Conservation (phyloP, 2,329 filamentous ascomycete genomes). For the Clarireedia paspali region DNA sequence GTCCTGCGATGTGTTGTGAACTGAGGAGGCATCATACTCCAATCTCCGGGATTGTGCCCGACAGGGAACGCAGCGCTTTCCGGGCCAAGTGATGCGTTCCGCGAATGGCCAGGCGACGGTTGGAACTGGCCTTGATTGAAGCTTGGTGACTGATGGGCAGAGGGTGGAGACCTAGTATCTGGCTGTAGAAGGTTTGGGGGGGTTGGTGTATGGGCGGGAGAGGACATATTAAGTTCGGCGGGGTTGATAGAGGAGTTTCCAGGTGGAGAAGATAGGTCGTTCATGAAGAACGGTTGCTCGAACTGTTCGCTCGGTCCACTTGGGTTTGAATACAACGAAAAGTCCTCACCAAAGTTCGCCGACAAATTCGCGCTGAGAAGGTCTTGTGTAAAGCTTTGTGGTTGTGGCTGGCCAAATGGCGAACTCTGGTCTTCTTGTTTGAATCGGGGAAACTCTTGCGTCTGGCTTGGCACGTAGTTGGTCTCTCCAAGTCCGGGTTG, state of each 20-base stretch:
- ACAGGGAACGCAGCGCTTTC: conserved; percentile 41
- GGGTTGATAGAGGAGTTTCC: conserved; percentile 38
- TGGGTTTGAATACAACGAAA: conserved; percentile 54
- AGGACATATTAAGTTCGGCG: conserved; percentile 41
- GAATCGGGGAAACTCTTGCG: conserved; percentile 28
- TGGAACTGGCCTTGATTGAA: conserved; percentile 28
- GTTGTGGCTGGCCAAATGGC: conserved; percentile 33
- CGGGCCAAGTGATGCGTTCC: conserved; percentile 28
- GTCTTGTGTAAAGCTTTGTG: conserved; percentile 40
- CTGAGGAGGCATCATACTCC: conserved; percentile 46
- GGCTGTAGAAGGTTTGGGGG: conserved; percentile 26
- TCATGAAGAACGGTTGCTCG: conserved; percentile 54
- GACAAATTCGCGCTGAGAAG: conserved; percentile 43
- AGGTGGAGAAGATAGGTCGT: conserved; percentile 36
- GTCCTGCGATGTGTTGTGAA: conserved; percentile 79
- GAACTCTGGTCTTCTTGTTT: conserved; percentile 25
- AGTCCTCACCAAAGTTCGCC: conserved; percentile 49
- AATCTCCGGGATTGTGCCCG: conserved; percentile 44
- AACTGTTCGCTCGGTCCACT: conserved; percentile 49
- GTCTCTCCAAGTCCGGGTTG: conserved; percentile 22
- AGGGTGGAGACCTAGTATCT: conserved; percentile 27
- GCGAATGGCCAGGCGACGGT: conserved; percentile 26
- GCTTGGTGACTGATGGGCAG: conserved; percentile 27
- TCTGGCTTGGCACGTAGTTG: conserved; percentile 19
- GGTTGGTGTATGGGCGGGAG: conserved; percentile 27